A percentile compares a stretch with the other conserved stretches of the same genome.
Evolutionary conservation across 805 yeast genomes (phyloP).

Genomic region (Myxozyma neglecta): DNA sequence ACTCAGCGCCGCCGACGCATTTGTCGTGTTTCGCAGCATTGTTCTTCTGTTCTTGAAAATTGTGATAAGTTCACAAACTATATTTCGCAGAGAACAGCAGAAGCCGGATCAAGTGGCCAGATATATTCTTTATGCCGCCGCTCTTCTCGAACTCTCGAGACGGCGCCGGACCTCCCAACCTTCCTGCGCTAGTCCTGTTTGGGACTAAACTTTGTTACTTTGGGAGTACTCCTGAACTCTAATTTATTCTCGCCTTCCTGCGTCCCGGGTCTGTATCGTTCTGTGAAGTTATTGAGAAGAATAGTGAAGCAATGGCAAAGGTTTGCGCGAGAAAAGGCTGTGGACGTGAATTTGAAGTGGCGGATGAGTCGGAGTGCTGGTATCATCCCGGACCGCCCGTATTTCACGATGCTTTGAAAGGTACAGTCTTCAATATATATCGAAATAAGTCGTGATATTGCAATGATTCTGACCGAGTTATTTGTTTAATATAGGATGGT

Average conservation of each 20-base stretch:
- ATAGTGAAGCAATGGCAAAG: constrained; percentile 18
- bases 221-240: constrained; percentile 8
- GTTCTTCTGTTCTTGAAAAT: no score
- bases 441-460: no score
- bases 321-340: constrained; percentile 29
- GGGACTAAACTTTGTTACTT: background rate
- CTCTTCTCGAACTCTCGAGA: background rate
- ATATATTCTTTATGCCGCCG: background rate
- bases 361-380: constrained; percentile 27
- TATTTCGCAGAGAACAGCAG: background rate
- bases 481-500: constrained; percentile 28
- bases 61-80: background rate
- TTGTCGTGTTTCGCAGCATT: constrained; percentile 1
- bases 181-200: background rate
- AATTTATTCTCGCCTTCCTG: background rate
- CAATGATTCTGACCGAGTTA: background rate
- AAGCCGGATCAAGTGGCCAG: background rate
- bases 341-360: constrained; percentile 20
- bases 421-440: constrained; percentile 1
- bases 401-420: constrained; percentile 36
- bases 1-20: background rate
- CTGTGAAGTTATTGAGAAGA: no score
- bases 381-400: constrained; percentile 35
- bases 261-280: no score
- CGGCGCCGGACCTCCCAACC: no score